Percentiles rank a stretch among this genome's conserved stretches.
phyloP scores from a whole-genome alignment of 257 asterid species.

The Solanum clarkiae region DNA sequence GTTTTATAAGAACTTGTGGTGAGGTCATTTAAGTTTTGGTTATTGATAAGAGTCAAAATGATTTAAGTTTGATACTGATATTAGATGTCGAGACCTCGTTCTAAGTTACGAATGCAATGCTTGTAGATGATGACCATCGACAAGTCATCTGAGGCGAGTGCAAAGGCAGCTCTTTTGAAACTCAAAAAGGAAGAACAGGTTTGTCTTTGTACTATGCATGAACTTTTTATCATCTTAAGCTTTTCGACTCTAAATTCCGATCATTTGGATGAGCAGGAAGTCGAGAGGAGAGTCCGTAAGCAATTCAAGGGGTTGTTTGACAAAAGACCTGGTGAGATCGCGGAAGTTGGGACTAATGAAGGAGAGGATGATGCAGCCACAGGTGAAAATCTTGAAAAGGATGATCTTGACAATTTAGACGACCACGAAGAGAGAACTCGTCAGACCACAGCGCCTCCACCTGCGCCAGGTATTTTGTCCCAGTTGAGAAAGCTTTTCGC shows the following conservation, averaged over 20 bases:
- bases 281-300: slow-evolving; percentile 45
- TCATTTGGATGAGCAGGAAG: slow-evolving; percentile 39
- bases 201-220: slow-evolving; percentile 9
- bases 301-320: slow-evolving; percentile 91
- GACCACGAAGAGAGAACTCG: slow-evolving; percentile 34
- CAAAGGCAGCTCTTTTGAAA: slow-evolving; percentile 75
- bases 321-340: slow-evolving; percentile 94
- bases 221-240: not conserved
- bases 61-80: not conserved
- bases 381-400: slow-evolving; percentile 16
- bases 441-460: slow-evolving; percentile 40
- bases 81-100: not conserved
- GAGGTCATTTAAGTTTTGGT: not conserved
- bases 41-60: not conserved
- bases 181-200: slow-evolving; percentile 95
- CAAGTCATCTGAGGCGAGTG: slow-evolving; percentile 68
- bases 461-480: slow-evolving; percentile 31
- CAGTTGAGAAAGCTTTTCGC: slow-evolving; percentile 39
- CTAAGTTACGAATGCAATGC: not conserved
- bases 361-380: slow-evolving; percentile 15
- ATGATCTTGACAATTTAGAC: slow-evolving; percentile 20
- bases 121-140: slow-evolving; percentile 69
- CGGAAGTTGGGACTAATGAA: slow-evolving; percentile 41
- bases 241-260: not conserved
- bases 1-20: not conserved